Evolutionary conservation across 768 basidiomycete species (phyloP).

Genomic region (Paxillus involutus): DNA sequence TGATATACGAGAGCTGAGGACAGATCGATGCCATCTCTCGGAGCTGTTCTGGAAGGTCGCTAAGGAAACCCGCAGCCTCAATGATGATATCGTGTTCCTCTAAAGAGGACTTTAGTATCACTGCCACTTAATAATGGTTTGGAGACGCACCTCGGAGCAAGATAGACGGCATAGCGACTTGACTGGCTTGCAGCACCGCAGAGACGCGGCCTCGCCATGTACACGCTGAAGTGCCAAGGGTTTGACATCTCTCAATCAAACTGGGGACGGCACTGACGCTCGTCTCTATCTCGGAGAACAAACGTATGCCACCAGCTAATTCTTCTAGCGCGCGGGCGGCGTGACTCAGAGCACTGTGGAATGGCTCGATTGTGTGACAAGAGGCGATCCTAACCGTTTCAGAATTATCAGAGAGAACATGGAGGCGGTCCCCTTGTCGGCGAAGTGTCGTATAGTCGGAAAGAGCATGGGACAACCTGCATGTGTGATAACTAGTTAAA

Average conservation of each 20-base stretch:
- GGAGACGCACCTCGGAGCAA: conserved; percentile 37
- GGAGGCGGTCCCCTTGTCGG: conserved; percentile 18
- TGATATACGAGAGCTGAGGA: conserved; percentile 27
- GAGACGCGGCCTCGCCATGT: conserved; percentile 29
- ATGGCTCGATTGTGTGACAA: conserved; percentile 12
- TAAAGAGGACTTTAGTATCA: conserved; percentile 11
- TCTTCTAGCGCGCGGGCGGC: conserved; percentile 37
- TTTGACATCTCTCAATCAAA: conserved; percentile 29
- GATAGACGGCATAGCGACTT: conserved; percentile 25
- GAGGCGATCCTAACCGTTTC: conserved; percentile 21
- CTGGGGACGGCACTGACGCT: conserved; percentile 12
- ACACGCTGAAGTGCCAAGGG: conserved; percentile 22
- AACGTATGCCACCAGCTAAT: conserved; percentile 31
- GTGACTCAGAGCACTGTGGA: conserved; percentile 17
- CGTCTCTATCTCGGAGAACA: conserved; percentile 34
- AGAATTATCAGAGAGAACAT: conserved; percentile 15
- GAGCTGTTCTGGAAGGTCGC: conserved; percentile 22
- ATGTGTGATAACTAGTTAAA: background rate
- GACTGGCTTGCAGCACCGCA: conserved; percentile 19
- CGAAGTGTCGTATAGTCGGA: conserved; percentile 13
- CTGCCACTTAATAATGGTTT: background rate
- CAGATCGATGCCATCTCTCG: conserved; percentile 28
- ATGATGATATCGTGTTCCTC: conserved; percentile 36
- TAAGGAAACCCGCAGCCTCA: conserved; percentile 25
- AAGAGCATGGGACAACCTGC: conserved; percentile 20